Base-by-base conservation (phyloP, 139 green algal genomes). In the Nannochloris sp. region DNA sequence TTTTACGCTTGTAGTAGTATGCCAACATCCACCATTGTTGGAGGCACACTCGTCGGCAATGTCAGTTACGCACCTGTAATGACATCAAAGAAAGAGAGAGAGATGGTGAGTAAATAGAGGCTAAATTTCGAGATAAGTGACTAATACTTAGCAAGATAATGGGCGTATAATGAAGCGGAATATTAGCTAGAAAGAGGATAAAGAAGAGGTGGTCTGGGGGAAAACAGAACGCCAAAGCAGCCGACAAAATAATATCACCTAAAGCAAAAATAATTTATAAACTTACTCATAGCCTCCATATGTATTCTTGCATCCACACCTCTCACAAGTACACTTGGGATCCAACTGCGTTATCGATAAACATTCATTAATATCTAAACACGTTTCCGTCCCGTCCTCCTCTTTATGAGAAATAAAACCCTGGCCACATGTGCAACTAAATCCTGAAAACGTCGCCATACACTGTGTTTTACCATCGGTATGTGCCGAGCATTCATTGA, bases 361-460 rank as follows among this genome's bases (percentile, higher is more conserved):
- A 59, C 83, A 95, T 71, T 89, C 83, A 54, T 92, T 93, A 60
- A 92, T 70, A 32, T 92, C 85, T 35, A 87, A 68, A 68, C 89
- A 94, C 3, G 47, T 44, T 68, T 85, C 74, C 24, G 60, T 42
- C 27, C 71, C 78, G 4, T 67, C 55, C 24, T 37, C 30, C 30
- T 80, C 66, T 8, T 35, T 36, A 53, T 73, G 65, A 6, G 54
- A 39, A 23, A 81, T 68, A 60, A 71, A 86, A 38, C 85, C 87
- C 6, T 73, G 27, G 23, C 73, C 79, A 64, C 90, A 97, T 19
- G 83, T 74, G 74, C 91, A 97, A 30, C 76, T 70, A 58, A 85
- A 92, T 31, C 84, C 85, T 0, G 56, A 39, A 59, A 95, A 93
- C 2, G 87, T 95, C 75, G 92, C 81, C 25, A 85, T 53, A 65